Percentiles rank a stretch among this genome's conserved stretches.
These are phyloP conservation scores for Agrocybe praecox DNA, from an alignment of 768 basidiomycete genomes.

Conservation along the genomic window DNA sequence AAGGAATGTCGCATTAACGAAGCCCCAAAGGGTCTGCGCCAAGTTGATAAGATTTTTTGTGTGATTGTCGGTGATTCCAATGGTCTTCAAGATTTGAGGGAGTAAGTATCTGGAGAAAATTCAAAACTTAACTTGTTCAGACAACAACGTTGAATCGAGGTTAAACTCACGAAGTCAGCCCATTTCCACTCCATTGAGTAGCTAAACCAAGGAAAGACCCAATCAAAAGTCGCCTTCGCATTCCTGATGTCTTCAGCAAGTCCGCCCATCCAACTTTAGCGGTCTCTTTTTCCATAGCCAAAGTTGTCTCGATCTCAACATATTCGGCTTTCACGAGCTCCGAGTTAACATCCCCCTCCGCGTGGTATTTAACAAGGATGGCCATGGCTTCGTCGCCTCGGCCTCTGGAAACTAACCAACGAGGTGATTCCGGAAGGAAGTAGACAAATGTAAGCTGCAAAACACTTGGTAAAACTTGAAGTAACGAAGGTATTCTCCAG, in stretches of 20 bases:
- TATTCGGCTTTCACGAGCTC: conserved; percentile 63
- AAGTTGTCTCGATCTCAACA: conserved; percentile 54
- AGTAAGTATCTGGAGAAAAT: conserved; percentile 47
- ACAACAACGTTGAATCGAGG: conserved; percentile 4
- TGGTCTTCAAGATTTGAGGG: conserved; percentile 53
- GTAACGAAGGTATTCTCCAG: conserved; percentile 70
- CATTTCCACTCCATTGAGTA: conserved; percentile 69
- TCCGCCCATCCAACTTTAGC: conserved; percentile 49
- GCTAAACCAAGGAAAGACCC: conserved; percentile 53
- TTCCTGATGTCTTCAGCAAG: conserved; percentile 46
- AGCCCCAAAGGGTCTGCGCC: conserved; percentile 55
- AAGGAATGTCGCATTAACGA: conserved; percentile 53
- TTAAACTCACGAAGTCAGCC: conserved; percentile 48
- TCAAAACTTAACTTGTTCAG: no score
- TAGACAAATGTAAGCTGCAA: conserved; percentile 58
- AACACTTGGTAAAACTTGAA: conserved; percentile 55
- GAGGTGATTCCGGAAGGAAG: conserved; percentile 66
- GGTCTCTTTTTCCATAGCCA: conserved; percentile 53
- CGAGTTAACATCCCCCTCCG: conserved; percentile 54
- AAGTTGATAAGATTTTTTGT: conserved; percentile 62
- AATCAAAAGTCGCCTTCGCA: conserved; percentile 53
- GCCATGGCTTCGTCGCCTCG: conserved; percentile 48
- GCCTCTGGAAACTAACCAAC: conserved; percentile 64
- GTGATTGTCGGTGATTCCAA: conserved; percentile 50
- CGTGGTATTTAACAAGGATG: conserved; percentile 60